Conservation (phyloP, 441 rosid species). For the Erodium chrysanthum region DNA sequence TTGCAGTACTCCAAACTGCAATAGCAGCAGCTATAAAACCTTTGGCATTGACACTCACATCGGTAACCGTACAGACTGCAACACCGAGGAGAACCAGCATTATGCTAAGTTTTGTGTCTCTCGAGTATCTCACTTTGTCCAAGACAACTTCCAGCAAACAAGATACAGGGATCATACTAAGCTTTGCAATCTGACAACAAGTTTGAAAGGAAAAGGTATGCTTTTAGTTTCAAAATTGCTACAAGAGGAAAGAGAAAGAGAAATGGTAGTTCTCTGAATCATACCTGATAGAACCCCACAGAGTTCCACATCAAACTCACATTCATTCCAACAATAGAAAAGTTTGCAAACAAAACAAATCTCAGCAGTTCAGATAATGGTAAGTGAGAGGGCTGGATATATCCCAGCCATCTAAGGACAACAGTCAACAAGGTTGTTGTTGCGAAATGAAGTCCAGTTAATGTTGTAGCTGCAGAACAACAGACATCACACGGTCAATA, state of each 20-base stretch:
- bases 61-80: slow-evolving; percentile 93
- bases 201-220: slow-evolving; percentile 4
- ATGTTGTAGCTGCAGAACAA: slow-evolving; percentile 71
- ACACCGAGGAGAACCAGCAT: slow-evolving; percentile 80
- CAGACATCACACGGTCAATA: slow-evolving; percentile 12
- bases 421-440: slow-evolving; percentile 77
- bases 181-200: slow-evolving; percentile 72
- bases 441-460: slow-evolving; percentile 91
- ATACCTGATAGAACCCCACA: slow-evolving; percentile 94
- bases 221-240: slow-evolving; percentile 9
- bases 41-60: slow-evolving; percentile 84
- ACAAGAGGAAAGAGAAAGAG: slow-evolving; percentile 1
- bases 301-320: slow-evolving; percentile 98
- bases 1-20: slow-evolving; percentile 92
- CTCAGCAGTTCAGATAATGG: slow-evolving; percentile 64
- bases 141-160: slow-evolving; percentile 83
- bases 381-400: slow-evolving; percentile 65
- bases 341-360: slow-evolving; percentile 82
- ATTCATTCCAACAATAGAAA: slow-evolving; percentile 97
- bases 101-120: slow-evolving; percentile 98
- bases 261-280: slow-evolving; percentile 7
- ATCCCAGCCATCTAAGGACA: slow-evolving; percentile 72
- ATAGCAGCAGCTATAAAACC: slow-evolving; percentile 80
- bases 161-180: slow-evolving; percentile 96
- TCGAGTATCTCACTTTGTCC: slow-evolving; percentile 80